phyloP scores from a whole-genome alignment of 2,329 filamentous ascomycete genomes.

The Endothia cerciana region DNA sequence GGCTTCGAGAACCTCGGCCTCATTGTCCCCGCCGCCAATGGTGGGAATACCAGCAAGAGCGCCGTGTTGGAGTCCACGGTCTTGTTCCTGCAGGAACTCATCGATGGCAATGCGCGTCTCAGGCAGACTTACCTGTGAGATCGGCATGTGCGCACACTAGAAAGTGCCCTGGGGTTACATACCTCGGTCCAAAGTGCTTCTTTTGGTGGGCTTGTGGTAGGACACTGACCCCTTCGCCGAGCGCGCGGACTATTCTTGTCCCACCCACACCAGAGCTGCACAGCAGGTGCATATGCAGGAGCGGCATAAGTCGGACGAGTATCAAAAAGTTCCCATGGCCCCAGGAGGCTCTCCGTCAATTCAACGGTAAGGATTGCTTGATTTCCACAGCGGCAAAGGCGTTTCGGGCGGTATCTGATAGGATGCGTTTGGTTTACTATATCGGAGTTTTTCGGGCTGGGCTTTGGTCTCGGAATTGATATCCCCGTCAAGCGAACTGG shows the following conservation, averaged over 20 bases:
- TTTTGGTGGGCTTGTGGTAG: no score
- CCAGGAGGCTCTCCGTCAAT: background rate
- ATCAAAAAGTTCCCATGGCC: background rate
- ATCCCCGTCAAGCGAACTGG: background rate
- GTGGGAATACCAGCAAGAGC: slow-evolving; percentile 82
- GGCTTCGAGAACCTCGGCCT: slow-evolving; percentile 81
- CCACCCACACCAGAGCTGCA: background rate
- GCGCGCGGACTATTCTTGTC: background rate
- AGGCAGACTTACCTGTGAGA: slow-evolving; percentile 35
- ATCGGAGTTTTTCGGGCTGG: background rate
- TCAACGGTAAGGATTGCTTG: background rate
- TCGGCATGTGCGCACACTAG: background rate
- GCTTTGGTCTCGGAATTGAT: background rate
- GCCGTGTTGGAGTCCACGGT: slow-evolving; percentile 75
- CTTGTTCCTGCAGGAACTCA: slow-evolving; percentile 75
- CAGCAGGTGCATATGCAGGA: background rate
- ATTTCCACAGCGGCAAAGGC: background rate
- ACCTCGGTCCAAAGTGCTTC: no score
- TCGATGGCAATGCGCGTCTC: slow-evolving; percentile 69
- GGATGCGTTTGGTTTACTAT: background rate
- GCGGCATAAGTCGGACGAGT: background rate
- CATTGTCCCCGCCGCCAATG: slow-evolving; percentile 74
- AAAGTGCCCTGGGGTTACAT: background rate
- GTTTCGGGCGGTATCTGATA: background rate
- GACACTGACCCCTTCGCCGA: background rate